A percentile compares a stretch with the other conserved stretches of the same genome.
Conservation (phyloP, 805 yeast genomes). For the Deakozyma indianensis region DNA sequence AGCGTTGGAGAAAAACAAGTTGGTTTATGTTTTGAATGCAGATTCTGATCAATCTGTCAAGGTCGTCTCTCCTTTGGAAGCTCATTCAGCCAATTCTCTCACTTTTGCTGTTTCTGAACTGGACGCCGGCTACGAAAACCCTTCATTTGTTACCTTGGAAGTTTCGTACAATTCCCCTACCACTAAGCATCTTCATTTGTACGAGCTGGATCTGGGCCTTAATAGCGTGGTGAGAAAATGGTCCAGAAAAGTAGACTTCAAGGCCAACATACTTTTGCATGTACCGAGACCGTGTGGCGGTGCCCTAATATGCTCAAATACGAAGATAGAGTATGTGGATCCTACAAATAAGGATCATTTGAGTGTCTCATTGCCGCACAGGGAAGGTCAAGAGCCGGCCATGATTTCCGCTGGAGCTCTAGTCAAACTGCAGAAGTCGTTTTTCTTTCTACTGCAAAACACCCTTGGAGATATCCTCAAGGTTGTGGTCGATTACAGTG, state of each 20-base stretch:
- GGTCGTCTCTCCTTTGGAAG: conserved; percentile 65
- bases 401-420: conserved; percentile 36
- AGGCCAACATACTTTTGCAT: conserved; percentile 41
- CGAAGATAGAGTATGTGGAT: conserved; percentile 31
- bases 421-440: conserved; percentile 41
- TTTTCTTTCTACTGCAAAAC: conserved; percentile 59
- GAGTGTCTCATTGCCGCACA: neutral
- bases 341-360: conserved; percentile 5
- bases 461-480: conserved; percentile 65
- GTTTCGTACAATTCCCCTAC: conserved; percentile 30
- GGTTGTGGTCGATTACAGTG: conserved; percentile 32
- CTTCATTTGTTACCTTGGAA: conserved; percentile 73
- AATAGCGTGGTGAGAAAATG: conserved; percentile 52
- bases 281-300: conserved; percentile 65
- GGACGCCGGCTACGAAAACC: conserved; percentile 72
- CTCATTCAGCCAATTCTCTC: conserved; percentile 33
- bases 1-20: conserved; percentile 60
- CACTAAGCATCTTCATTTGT: conserved; percentile 37
- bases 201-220: conserved; percentile 76
- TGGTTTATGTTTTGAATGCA: conserved; percentile 47
- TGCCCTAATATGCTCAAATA: conserved; percentile 46
- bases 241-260: conserved; percentile 24
- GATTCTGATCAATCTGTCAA: conserved; percentile 17
- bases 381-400: neutral
- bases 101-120: conserved; percentile 43